phyloP scores from a whole-genome alignment of 805 yeast genomes.

The Candida taoyuanica region DNA sequence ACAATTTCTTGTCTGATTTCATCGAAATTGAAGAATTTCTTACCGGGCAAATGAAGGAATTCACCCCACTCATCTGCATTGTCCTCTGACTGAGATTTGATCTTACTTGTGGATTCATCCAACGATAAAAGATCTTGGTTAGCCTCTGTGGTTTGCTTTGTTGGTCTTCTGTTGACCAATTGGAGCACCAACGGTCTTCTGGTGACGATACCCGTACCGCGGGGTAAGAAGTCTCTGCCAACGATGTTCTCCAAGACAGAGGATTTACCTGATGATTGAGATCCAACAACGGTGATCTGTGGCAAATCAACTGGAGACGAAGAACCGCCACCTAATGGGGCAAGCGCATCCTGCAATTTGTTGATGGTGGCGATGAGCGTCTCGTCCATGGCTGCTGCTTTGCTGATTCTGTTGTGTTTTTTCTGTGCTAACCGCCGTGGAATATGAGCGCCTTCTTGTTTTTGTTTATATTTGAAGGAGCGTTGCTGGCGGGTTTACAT shows the following conservation, averaged over 20 bases:
- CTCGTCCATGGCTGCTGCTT: slow-evolving; percentile 54
- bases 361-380: slow-evolving; percentile 70
- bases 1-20: slow-evolving; percentile 89
- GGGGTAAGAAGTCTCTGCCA: slow-evolving; percentile 84
- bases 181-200: slow-evolving; percentile 84
- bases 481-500: too few relatives aligned
- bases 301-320: slow-evolving; percentile 84
- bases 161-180: slow-evolving; percentile 63
- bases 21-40: slow-evolving; percentile 81
- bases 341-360: slow-evolving; percentile 80
- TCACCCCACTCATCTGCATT: slow-evolving; percentile 95
- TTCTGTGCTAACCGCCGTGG: too few relatives aligned
- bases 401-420: not conserved
- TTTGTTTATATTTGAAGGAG: too few relatives aligned
- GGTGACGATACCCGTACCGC: slow-evolving; percentile 92
- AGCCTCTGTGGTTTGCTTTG: slow-evolving; percentile 21
- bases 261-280: slow-evolving; percentile 86
- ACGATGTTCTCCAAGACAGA: slow-evolving; percentile 89
- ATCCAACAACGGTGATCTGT: slow-evolving; percentile 92
- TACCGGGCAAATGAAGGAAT: slow-evolving; percentile 86
- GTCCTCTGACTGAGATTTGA: slow-evolving; percentile 54
- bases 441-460: not conserved
- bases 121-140: slow-evolving; percentile 33
- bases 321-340: slow-evolving; percentile 80
- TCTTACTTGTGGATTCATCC: slow-evolving; percentile 34